Base-by-base conservation (phyloP, 371 early-diverging fungal species). In the Catenaria anguillulae region DNA sequence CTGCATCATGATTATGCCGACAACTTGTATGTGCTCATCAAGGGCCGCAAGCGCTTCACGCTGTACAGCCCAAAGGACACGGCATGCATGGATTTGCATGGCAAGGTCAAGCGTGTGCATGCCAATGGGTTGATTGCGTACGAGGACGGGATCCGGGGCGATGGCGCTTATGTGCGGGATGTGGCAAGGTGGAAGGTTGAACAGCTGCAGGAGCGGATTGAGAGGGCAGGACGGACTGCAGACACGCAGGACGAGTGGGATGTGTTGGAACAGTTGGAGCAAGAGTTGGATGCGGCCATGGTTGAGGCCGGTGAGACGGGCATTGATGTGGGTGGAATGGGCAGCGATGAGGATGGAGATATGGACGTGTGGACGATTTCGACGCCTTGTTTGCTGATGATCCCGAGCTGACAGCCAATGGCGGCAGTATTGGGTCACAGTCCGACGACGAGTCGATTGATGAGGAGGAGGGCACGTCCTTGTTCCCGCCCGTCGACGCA, bases 1-100 rank as follows among this genome's bases (percentile, higher is more conserved):
- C 67, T 79, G 45, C 79, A 79, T 62, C 75, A 76, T 63, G 79
- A 79, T 55, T 76, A 65, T 58, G 68, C 68, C 40, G 79, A 79
- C 66, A 79, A 79, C 62, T 61, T 79, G n/a, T 79, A 79, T 63
- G 55, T 70, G 4, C 69, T 79, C 24, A n/a, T 66, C 13, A n/a
- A 3, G 40, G 72, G 72, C 15, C 29, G 34, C n/a, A 77, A 77
- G 55, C 43, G 50, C 21, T 70, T 78, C 63, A 69, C 65, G 8
- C 29, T 79, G 17, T 74, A 74, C 55, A 48, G 70, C 3, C 78
- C 78, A 4, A 19, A 29, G 29, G 73, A 72, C 54, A 67, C 75
- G 2, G 58, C 58, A 31, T n/a, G 62, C 23, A 60, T 79, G 48
- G 67, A 72, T 46, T n/a, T 68, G 21, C n/a, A 66, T 45, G 73